Percentiles rank a stretch among this genome's conserved stretches.
These are phyloP conservation scores for Candida yuanshanica DNA, from an alignment of 805 yeast species.

Conservation along the genomic window DNA sequence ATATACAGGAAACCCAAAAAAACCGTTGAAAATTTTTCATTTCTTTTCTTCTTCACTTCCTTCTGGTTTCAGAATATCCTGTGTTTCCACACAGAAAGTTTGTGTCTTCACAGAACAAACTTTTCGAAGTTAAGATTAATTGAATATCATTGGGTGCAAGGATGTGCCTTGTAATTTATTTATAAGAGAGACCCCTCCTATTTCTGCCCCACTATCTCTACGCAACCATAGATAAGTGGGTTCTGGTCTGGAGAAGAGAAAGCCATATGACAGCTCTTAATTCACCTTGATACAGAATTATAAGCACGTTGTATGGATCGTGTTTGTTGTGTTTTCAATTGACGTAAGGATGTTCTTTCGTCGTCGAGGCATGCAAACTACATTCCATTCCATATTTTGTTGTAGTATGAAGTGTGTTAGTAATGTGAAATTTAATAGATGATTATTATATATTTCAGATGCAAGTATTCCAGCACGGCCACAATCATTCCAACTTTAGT, in stretches of 20 bases:
- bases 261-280: conserved; percentile 32
- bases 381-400: not conserved
- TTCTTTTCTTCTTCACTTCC: not conserved
- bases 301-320: conserved; percentile 7
- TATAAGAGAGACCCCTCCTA: too few species aligned
- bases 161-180: too few species aligned
- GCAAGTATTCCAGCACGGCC: not conserved
- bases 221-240: conserved; percentile 46
- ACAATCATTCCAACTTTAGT: conserved; percentile 7
- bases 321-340: conserved; percentile 1
- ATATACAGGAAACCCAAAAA: too few species aligned
- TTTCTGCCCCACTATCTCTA: conserved; percentile 56
- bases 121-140: too few species aligned
- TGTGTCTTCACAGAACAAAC: too few species aligned
- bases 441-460: too few species aligned
- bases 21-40: not conserved
- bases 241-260: conserved; percentile 59
- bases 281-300: conserved; percentile 8
- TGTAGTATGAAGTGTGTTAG: too few species aligned
- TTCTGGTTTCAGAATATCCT: too few species aligned
- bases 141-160: too few species aligned
- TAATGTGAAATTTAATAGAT: too few species aligned
- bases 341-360: not conserved
- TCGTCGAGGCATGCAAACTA: not conserved
- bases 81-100: too few species aligned